Base-by-base conservation (phyloP, 345 rosid genomes). In the Reutealis trisperma region DNA sequence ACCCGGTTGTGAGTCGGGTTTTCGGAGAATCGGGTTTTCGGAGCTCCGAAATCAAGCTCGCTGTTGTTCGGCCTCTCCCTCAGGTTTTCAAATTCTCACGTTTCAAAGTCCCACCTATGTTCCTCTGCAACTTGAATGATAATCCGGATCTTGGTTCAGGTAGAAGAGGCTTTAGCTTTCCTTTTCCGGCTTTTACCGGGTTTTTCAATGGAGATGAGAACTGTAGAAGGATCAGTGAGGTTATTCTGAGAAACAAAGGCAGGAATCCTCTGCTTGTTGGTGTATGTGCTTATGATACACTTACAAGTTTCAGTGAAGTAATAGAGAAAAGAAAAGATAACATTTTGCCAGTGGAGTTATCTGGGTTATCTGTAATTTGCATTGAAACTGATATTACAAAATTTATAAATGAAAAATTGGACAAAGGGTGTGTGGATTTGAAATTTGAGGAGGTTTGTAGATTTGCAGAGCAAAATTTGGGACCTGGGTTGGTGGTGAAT, bases 1-100 rank as follows among this genome's bases (percentile, higher is more conserved):
- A 94, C 86, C 98, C 98, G 80, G 90, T 91, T 14, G 94, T 92
- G 7, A 94, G 97, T 71, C 89, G 98, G 89, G 94, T 94, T 25
- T 94, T 92, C 74, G 89, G 90, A 5, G 98, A 92, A 75, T 90
- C 96, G 32, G 98, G 98, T 61, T 92, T 92, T 58, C 91, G 96
- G 78, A 92, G 98, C 88, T 77, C 92, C 82, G 96, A 92, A 58
- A 89, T 94, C 59, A 94, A 94, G 89, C 87, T 90, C 44, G 94
- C 97, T 1, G 86, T 94, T 77, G 75, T 88, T 66, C 92, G 98
- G 0, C 98, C 98, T 0, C 84, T 91, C n/a, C 90, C 95, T 13
- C 91, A 85, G 18, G 86, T 88, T 66, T 78, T 88, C 47, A 86
- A 91, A 4, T 87, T 77, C 81, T 66, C 90, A n/a, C 85, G 89